Evolutionary conservation across 192 early-diverging fungal genomes (phyloP), one percentile per base, ranked within the genome.

Genomic region (Gaertneriomyces sp.): DNA sequence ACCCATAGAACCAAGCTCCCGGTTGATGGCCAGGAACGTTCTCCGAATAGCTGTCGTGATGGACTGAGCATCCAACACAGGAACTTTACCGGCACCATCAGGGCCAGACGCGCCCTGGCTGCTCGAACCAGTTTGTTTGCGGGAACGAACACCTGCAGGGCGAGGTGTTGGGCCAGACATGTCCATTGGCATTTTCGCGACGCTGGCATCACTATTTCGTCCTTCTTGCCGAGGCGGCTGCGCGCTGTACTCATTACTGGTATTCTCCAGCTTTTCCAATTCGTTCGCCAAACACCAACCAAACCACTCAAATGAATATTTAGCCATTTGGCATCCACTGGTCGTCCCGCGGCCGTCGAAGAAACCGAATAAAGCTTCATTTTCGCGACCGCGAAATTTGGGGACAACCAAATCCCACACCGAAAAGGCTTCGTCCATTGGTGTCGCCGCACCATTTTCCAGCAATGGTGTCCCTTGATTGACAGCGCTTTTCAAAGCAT

Each of bases 351-450:
- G 74, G 14, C 90, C 89, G 61, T 95, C 90, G 76, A 93, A 95
- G 6, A 95, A 65, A 6, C 89, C 93, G 81, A 95, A 94, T 1
- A 95, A 63, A 41, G 87, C 89, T 66, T 95, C 93, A 63, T 95
- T 91, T 39, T 92, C 90, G n/a, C 85, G 77, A 45, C 82, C 87
- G 43, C 91, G 79, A 68, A 95, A 91, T 46, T 88, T 80, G 11
- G 93, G 89, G 69, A 90, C 82, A 6, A 93, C 93, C 10, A 92
- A 70, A 69, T 95, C 93, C 91, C 92, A 93, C 11, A 89, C 82
- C 4, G 87, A 84, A 7, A 95, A 71, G 51, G 85, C 80, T 17
- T 91, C 86, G 38, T 78, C 77, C 9, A 69, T 68, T 5, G 45
- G 17, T 17, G 57, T 45, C 45, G n/a, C 42, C 2, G 68, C 3